Percentiles rank a stretch among this genome's conserved stretches.
Evolutionary conservation across 2,329 filamentous ascomycete genomes (phyloP).

Genomic region (Chalara sp.): DNA sequence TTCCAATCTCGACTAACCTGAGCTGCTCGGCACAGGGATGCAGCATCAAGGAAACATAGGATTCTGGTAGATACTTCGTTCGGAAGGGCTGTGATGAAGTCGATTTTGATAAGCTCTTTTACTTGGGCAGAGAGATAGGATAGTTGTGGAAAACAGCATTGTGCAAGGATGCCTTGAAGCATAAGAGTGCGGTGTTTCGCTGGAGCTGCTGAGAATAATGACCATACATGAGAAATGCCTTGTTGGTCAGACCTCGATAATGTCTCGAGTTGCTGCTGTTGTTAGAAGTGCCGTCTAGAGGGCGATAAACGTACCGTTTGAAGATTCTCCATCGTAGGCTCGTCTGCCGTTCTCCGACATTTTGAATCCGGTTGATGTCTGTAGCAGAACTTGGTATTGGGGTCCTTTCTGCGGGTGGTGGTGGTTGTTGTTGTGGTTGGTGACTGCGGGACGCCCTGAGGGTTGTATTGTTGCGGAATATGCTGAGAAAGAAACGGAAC

Average conservation of each 20-base stretch:
- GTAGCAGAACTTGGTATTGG: slow-evolving; percentile 91
- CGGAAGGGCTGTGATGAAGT: slow-evolving; percentile 85
- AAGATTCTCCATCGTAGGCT: slow-evolving; percentile 91
- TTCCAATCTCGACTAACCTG: slow-evolving; percentile 90
- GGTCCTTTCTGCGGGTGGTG: slow-evolving; percentile 35
- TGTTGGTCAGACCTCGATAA: slow-evolving; percentile 83
- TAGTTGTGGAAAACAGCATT: slow-evolving; percentile 96
- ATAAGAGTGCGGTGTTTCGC: slow-evolving; percentile 92
- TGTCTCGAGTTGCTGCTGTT: slow-evolving; percentile 65
- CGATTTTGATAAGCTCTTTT: slow-evolving; percentile 92
- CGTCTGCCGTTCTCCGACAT: slow-evolving; percentile 86
- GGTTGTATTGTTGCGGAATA: slow-evolving; percentile 83
- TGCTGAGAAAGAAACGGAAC: slow-evolving; percentile 81
- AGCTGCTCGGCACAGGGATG: slow-evolving; percentile 89
- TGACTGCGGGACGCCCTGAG: slow-evolving; percentile 49
- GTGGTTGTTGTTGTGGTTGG: slow-evolving; percentile 28
- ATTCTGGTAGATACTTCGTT: slow-evolving; percentile 91
- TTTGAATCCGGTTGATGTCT: slow-evolving; percentile 90
- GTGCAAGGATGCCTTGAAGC: slow-evolving; percentile 90
- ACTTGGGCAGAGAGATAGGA: slow-evolving; percentile 88
- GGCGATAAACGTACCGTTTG: slow-evolving; percentile 60
- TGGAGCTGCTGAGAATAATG: slow-evolving; percentile 90
- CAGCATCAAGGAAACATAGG: slow-evolving; percentile 85
- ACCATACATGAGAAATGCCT: slow-evolving; percentile 96
- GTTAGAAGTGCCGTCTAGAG: slow-evolving; percentile 4